phyloP scores from a whole-genome alignment of 306 rosid genomes.

The Medicago truncatula region MtrunA17r5.0-ANR NC_053048.1:39267501-39268000 shows the following conservation, averaged over 20 bases:
- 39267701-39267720: too few species aligned
- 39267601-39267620: not conserved
- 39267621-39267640: not conserved
- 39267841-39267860: not conserved
- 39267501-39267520: too few species aligned
- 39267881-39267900: not conserved
- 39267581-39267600: slow-evolving; percentile 31
- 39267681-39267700: slow-evolving; percentile 11
- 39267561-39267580: slow-evolving; percentile 10
- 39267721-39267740: too few species aligned
- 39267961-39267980: not conserved
- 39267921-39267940: not conserved
- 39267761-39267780: too few species aligned
- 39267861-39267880: not conserved
- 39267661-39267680: slow-evolving; percentile 17
- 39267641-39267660: slow-evolving; percentile 6
- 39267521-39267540: not conserved
- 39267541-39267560: slow-evolving; percentile 1
- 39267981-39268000: not conserved
- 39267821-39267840: not conserved
- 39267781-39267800: too few species aligned
- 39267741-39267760: too few species aligned
- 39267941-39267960: not conserved
- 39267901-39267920: not conserved
- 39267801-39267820: not conserved